Evolutionary conservation across 2,329 filamentous ascomycete species (phyloP).

Genomic region (Pseudogymnoascus sp.): DNA sequence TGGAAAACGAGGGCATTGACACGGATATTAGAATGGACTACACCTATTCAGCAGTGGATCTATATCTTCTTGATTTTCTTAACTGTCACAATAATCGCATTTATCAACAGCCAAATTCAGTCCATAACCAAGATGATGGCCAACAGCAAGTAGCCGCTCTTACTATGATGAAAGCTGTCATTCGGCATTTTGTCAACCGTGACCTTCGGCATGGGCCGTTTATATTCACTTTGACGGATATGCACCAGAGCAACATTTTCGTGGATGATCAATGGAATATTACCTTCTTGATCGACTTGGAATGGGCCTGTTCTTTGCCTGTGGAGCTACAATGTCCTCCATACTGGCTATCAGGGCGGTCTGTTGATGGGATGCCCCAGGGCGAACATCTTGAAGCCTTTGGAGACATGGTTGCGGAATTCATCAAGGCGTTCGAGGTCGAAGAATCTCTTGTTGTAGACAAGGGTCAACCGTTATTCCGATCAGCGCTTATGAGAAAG

Average conservation of each 20-base stretch:
- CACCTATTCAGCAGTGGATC: neutral
- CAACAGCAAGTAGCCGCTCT: neutral
- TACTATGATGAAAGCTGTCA: neutral
- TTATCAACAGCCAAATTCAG: neutral
- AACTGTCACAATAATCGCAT: neutral
- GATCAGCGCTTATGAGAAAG: conserved; percentile 17
- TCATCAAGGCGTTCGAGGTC: conserved; percentile 19
- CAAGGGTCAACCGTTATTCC: neutral
- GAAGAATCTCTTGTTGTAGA: conserved; percentile 15
- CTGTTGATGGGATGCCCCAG: conserved; percentile 15
- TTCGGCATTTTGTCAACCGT: neutral
- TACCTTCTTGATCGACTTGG: neutral
- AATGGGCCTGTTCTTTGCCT: conserved; percentile 18
- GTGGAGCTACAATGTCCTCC: conserved; percentile 27
- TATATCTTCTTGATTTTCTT: neutral
- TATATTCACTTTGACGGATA: neutral
- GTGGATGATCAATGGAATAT: neutral
- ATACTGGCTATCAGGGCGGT: conserved; percentile 25
- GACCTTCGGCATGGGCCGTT: neutral
- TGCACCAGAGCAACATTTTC: neutral
- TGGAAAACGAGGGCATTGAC: neutral
- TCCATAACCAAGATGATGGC: neutral
- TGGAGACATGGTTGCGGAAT: conserved; percentile 15
- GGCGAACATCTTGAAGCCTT: conserved; percentile 17
- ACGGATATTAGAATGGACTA: neutral